Evolutionary conservation across 2,329 filamentous ascomycete genomes (phyloP).

Genomic region (Eutypa lata): DNA sequence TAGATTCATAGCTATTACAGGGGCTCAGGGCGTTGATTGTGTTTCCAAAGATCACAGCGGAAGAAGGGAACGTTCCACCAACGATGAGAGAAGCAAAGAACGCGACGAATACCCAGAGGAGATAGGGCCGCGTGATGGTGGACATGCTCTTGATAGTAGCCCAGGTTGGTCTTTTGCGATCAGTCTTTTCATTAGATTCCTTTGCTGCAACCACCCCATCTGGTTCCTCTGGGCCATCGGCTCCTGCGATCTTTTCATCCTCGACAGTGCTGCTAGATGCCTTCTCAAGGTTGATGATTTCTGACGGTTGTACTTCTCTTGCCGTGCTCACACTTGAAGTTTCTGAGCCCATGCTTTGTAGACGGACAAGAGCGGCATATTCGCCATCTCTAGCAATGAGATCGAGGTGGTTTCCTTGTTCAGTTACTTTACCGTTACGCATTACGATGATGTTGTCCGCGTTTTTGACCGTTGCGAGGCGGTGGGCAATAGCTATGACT

Average conservation of each 20-base stretch:
- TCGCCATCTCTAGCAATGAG: constrained; percentile 42
- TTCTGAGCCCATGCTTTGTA: constrained; percentile 32
- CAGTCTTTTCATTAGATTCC: constrained; percentile 2
- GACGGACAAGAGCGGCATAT: constrained; percentile 28
- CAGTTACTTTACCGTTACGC: constrained; percentile 54
- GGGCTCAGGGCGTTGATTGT: constrained; percentile 49
- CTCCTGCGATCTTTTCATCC: constrained; percentile 9
- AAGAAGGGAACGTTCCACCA: constrained; percentile 49
- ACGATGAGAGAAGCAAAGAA: constrained; percentile 48
- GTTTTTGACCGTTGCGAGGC: constrained; percentile 56
- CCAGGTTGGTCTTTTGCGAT: constrained; percentile 27
- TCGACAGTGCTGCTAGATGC: constrained; percentile 15
- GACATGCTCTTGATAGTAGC: constrained; percentile 35
- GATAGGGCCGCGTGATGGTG: constrained; percentile 35
- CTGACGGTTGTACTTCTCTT: constrained; percentile 23
- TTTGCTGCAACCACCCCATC: constrained; percentile 4
- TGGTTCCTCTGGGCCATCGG: constrained; percentile 7
- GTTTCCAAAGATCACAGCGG: constrained; percentile 55
- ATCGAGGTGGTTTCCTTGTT: constrained; percentile 59
- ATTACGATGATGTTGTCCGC: constrained; percentile 67
- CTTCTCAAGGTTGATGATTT: constrained; percentile 36
- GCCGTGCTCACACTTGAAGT: constrained; percentile 29
- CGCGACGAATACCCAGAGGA: constrained; percentile 37
- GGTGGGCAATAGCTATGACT: constrained; percentile 64
- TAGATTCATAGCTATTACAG: constrained; percentile 38